These are phyloP conservation scores for Raffaelea deltoideospora DNA, from an alignment of 2,329 filamentous ascomycete genomes.

Conservation along the genomic window DNA sequence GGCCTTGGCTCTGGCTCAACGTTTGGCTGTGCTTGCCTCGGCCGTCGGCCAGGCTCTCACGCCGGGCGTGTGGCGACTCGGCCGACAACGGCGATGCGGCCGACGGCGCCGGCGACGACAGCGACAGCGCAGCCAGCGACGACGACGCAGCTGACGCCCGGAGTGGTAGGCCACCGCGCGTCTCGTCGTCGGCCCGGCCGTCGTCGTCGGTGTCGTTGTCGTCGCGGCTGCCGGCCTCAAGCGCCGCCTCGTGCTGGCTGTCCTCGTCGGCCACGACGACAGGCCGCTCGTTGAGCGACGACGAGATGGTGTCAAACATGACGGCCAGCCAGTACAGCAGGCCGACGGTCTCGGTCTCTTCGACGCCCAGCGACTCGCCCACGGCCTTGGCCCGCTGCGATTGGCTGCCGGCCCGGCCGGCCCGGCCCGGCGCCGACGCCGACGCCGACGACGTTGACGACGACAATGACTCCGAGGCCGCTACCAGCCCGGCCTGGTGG, in stretches of 20 bases:
- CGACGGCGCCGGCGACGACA: no score
- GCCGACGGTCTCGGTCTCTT: constrained; percentile 28
- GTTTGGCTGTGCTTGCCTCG: no score
- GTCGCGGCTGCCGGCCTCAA: neutral
- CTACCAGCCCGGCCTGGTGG: constrained; percentile 5
- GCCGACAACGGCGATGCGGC: no score
- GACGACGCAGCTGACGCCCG: no score
- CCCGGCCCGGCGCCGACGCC: neutral
- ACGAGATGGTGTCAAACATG: constrained; percentile 43
- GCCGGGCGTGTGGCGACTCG: no score
- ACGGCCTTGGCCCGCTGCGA: no score
- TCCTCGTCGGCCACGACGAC: constrained; percentile 24
- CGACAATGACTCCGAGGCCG: constrained; percentile 4
- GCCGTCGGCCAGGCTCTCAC: no score
- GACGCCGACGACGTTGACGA: neutral
- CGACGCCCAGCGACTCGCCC: neutral
- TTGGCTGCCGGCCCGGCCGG: neutral
- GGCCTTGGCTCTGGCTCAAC: no score
- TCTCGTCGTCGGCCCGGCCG: neutral
- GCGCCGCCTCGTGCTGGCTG: constrained; percentile 20
- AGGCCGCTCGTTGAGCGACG: constrained; percentile 30
- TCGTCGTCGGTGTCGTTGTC: neutral
- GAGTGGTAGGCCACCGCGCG: neutral
- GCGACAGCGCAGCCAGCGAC: no score
- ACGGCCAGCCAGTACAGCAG: constrained; percentile 42